These are phyloP conservation scores for Parietaria judaica DNA, from an alignment of 306 rosid species.

Conservation along the genomic window DNA sequence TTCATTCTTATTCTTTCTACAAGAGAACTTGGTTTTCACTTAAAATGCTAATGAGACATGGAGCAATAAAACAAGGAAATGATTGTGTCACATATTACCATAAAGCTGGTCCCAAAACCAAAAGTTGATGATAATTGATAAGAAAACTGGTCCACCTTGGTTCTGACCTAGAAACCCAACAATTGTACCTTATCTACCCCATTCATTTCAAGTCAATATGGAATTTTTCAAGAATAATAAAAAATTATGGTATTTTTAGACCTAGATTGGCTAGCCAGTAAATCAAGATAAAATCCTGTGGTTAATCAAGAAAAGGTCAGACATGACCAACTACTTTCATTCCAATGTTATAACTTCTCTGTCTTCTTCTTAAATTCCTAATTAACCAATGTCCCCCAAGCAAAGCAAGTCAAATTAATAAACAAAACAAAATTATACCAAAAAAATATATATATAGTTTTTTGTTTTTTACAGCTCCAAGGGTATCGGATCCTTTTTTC, in stretches of 20 bases:
- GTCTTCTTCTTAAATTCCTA: no score
- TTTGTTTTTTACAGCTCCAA: no score
- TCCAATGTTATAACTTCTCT: neutral
- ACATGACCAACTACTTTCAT: conserved; percentile 5
- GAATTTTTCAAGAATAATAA: conserved; percentile 6
- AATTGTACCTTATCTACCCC: conserved; percentile 10
- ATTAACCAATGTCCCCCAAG: no score
- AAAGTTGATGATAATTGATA: conserved; percentile 2
- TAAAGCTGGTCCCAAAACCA: conserved; percentile 2
- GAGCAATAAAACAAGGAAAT: neutral
- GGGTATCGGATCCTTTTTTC: no score
- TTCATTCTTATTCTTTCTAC: no score
- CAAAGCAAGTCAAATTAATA: no score
- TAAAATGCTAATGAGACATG: neutral
- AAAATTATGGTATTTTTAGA: neutral
- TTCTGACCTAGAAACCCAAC: conserved; percentile 6
- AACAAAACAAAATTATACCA: no score
- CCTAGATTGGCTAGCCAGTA: neutral
- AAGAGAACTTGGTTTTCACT: no score
- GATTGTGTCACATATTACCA: conserved; percentile 3
- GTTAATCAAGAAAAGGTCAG: neutral
- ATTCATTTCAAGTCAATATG: conserved; percentile 13
- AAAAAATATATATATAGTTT: no score
- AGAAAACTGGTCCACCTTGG: conserved; percentile 9
- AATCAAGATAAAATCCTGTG: neutral